Evolutionary conservation across 495 filamentous ascomycete genomes (phyloP), one percentile per base, ranked within the genome.

Genomic region (Terfezia claveryi): DNA sequence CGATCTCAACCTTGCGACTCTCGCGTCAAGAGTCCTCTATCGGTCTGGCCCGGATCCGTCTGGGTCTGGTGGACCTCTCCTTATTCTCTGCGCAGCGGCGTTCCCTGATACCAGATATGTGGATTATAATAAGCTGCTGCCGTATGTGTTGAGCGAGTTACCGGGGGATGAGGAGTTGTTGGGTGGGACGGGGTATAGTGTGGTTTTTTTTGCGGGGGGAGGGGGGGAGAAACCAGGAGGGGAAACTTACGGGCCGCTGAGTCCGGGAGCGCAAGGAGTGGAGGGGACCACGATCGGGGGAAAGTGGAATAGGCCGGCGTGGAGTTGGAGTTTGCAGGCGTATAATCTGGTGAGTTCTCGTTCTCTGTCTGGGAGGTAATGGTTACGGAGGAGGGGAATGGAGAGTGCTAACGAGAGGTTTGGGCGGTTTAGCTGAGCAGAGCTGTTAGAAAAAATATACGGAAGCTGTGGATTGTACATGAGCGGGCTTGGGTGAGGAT

Each of bases 241-340:
- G 27, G 27, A 32, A 32, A 32, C 27, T 7, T 32, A 32, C 7
- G 27, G 27, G 27, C 27, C 27, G 27, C 7, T 32, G 27, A 46
- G 14, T 14, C 41, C 41, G 12, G 41, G 8, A 4, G 41, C 41
- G 17, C 55, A 58, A 51, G 49, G 38, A 8, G 57, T 41, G 8
- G 55, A 20, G 20, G 64, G 65, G 20, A 62, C 62, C n/a, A 64
- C 61, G 37, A 58, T 57, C 20, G 61, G 56, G 14, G 54, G 52
- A 14, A 73, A 68, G 58, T 71, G 69, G 59, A 66, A 64, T 38
- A 65, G 71, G 16, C 75, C 75, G 10, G 70, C 72, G 4, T 76
- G 75, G 74, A 69, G 70, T n/a, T 78, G 75, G 75, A 76, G 72
- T 49, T 56, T 77, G 17, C 74, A 76, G 55, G 76, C 74, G 12